Evolutionary conservation across 2,329 filamentous ascomycete genomes (phyloP).

Genomic region (Ceratocystis diversiconidia): DNA sequence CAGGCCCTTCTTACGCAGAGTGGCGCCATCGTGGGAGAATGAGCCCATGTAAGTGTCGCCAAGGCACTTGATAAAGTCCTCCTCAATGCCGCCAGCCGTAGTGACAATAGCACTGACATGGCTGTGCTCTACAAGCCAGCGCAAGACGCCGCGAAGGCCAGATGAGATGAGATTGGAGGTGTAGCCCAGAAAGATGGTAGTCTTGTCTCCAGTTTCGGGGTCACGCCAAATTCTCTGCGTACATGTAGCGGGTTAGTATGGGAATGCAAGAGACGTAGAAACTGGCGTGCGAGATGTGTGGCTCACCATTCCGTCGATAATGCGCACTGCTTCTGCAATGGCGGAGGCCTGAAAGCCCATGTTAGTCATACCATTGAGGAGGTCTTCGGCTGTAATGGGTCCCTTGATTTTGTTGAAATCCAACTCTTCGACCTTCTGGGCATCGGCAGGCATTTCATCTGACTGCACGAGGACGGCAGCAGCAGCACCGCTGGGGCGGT

Average conservation of each 20-base stretch:
- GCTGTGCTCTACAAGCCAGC: conserved; percentile 83
- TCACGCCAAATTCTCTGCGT: conserved; percentile 60
- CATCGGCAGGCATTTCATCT: conserved; percentile 61
- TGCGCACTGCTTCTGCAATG: conserved; percentile 72
- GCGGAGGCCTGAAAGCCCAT: conserved; percentile 66
- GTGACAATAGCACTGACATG: conserved; percentile 91
- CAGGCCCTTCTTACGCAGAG: conserved; percentile 68
- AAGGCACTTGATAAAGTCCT: conserved; percentile 97
- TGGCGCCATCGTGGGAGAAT: conserved; percentile 63
- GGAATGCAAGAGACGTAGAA: neutral
- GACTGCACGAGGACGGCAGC: conserved; percentile 78
- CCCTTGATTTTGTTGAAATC: conserved; percentile 76
- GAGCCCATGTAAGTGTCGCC: conserved; percentile 84
- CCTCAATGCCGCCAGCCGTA: conserved; percentile 87
- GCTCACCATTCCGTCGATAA: conserved; percentile 87
- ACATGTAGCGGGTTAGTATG: neutral
- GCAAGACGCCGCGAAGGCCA: conserved; percentile 76
- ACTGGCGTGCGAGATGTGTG: neutral
- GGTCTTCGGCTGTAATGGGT: conserved; percentile 70
- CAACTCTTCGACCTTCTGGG: conserved; percentile 74
- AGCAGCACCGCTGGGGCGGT: conserved; percentile 48
- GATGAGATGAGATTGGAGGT: conserved; percentile 97
- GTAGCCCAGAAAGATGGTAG: conserved; percentile 94
- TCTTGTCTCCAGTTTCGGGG: conserved; percentile 60
- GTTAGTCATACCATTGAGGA: conserved; percentile 64